Evolutionary conservation across 805 yeast genomes (phyloP).

Genomic region (Yamadazyma kitorensis): DNA sequence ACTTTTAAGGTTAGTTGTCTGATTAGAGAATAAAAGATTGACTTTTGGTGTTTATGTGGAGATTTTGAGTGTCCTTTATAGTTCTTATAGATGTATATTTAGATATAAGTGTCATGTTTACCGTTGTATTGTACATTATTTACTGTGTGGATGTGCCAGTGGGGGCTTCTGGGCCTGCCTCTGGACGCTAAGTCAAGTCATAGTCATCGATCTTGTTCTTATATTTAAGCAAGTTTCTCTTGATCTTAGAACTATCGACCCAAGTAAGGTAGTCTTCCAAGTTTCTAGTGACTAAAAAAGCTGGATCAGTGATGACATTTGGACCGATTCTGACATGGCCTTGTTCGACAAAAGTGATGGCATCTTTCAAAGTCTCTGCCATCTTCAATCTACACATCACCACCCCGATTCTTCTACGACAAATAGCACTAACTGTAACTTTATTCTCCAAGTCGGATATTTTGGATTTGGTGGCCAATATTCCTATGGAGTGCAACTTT

Average conservation of each 20-base stretch:
- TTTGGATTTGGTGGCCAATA: conserved; percentile 82
- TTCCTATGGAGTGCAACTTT: conserved; percentile 85
- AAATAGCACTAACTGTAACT: conserved; percentile 86
- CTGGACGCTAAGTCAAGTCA: conserved; percentile 34
- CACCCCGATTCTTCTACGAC: conserved; percentile 89
- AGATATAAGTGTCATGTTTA: too few relatives aligned
- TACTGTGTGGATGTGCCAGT: too few relatives aligned
- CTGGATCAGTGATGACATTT: conserved; percentile 91
- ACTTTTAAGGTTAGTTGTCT: too few relatives aligned
- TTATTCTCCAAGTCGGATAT: conserved; percentile 90
- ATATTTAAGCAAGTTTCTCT: conserved; percentile 81
- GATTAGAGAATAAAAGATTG: too few relatives aligned
- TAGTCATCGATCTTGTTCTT: conserved; percentile 68
- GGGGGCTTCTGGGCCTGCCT: too few relatives aligned
- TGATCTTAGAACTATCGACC: conserved; percentile 96
- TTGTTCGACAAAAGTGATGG: conserved; percentile 89
- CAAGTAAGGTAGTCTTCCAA: conserved; percentile 97
- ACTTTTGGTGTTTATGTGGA: too few relatives aligned
- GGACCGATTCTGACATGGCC: conserved; percentile 99
- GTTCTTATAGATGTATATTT: too few relatives aligned
- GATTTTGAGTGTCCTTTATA: too few relatives aligned
- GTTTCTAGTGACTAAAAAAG: conserved; percentile 86
- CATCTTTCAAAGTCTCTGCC: conserved; percentile 88
- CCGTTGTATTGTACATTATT: too few relatives aligned
- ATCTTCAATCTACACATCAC: conserved; percentile 91